These are phyloP conservation scores for Apiospora saccharicola DNA, from an alignment of 2,329 filamentous ascomycete species.

Conservation along the genomic window DNA sequence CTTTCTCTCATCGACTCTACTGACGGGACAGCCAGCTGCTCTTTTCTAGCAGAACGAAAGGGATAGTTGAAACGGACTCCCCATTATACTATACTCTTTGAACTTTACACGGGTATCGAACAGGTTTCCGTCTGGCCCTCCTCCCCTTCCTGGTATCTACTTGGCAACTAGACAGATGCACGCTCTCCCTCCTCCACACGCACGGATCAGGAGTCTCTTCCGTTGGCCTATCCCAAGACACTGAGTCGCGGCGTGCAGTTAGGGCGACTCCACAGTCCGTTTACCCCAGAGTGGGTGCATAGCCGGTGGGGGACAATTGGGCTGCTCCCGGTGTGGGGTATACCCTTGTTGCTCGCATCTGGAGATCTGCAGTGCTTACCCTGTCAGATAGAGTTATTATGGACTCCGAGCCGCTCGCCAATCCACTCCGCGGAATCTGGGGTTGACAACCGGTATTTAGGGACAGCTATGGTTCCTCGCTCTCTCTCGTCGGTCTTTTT, in stretches of 20 bases:
- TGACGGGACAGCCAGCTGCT: slow-evolving; percentile 1
- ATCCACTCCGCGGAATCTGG: slow-evolving; percentile 15
- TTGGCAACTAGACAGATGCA: background rate
- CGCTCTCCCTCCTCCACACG: background rate
- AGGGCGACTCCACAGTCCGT: background rate
- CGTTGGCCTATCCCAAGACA: background rate
- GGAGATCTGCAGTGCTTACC: background rate
- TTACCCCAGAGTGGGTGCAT: slow-evolving; percentile 6
- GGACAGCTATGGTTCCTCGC: background rate
- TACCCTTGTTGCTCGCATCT: background rate
- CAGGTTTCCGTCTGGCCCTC: background rate
- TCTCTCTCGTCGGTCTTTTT: background rate
- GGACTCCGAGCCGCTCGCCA: background rate
- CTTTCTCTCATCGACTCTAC: background rate
- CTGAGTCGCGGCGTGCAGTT: background rate
- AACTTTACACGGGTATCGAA: background rate
- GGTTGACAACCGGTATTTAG: slow-evolving; percentile 4
- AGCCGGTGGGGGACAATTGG: slow-evolving; percentile 5
- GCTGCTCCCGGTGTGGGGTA: slow-evolving; percentile 9
- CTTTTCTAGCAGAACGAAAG: background rate
- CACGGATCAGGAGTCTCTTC: background rate
- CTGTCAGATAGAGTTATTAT: background rate
- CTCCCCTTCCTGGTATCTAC: background rate
- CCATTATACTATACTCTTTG: background rate
- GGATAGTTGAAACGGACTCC: background rate